Base-by-base conservation (phyloP, 2,329 filamentous ascomycete genomes). In the Fusarium algeriense region DNA sequence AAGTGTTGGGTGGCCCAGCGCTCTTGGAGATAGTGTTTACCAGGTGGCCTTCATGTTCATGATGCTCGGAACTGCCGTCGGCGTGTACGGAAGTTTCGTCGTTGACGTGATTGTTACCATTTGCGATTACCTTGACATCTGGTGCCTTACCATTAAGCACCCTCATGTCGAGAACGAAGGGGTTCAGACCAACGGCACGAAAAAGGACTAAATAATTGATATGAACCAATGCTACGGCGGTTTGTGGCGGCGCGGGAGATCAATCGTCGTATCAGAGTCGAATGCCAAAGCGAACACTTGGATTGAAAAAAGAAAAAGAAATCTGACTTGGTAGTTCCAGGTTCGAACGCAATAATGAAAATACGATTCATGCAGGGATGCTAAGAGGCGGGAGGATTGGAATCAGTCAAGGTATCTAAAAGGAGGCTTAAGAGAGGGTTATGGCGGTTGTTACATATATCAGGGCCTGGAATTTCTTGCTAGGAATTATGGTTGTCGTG, bases 131-230 rank as follows among this genome's bases (percentile, higher is more conserved):
- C 87, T 98, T 67, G 96, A 99, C 80, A 99, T 99, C 74, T 98
- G 94, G 94, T 99, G 96, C 80, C 85, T 99, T 80, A 97, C 93
- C 3, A 99, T 99, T 84, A 99, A 99, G 88, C 91, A 98, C 76
- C 89, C 89, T 26, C 86, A 87, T 70, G 83, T 85, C 28, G 86
- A 88, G 75, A 81, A 73, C 17, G 62, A 63, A 28, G 69, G 77
- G 49, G 68, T 79, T 54, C 62, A 66, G 34, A 55, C 77, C 58
- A 73, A 80, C 55, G 74, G 69, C n/a, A 67, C 45, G 12, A 83
- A 85, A 75, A 86, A 86, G 81, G 80, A 75, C 28, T 76, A 77
- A 54, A 77, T 20, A 17, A 9, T 40, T 20, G 30, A 23, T 35
- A 43, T 15, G 20, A 37, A 20, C 6, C 35, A 45, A 54, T 15